A percentile compares a stretch with the other conserved stretches of the same genome.
Conservation (phyloP, 352 stramenopile genomes). For the Thraustochytrium aureum region DNA sequence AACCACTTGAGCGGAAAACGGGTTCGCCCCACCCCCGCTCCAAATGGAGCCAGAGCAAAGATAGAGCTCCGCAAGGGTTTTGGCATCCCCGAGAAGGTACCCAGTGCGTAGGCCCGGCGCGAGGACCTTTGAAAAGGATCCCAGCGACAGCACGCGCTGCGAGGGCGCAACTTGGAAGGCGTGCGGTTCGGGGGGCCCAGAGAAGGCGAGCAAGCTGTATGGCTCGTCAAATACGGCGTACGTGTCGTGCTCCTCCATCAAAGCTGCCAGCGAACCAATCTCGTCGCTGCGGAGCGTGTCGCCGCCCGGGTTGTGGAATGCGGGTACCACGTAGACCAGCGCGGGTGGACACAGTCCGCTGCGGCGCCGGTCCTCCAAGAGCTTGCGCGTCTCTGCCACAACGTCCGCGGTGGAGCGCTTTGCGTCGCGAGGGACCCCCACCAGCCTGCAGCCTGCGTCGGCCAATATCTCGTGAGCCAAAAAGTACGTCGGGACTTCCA, state of each 20-base stretch:
- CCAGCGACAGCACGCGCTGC: not conserved
- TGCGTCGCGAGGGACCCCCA: constrained; percentile 3
- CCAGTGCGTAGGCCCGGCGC: constrained; percentile 21
- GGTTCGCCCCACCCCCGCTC: constrained; percentile 38
- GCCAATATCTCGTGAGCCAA: constrained; percentile 5
- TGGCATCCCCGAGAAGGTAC: constrained; percentile 2
- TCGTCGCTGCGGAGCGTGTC: not conserved
- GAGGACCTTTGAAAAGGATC: constrained; percentile 38
- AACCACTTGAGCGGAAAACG: not conserved
- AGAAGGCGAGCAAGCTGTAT: constrained; percentile 30
- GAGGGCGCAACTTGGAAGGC: not conserved
- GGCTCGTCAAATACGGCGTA: constrained; percentile 29
- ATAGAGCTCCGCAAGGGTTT: not conserved
- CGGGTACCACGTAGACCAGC: constrained; percentile 32
- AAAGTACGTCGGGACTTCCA: constrained; percentile 41
- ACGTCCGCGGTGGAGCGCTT: not conserved
- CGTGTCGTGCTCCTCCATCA: constrained; percentile 1
- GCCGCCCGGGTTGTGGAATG: constrained; percentile 43
- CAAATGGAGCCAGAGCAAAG: constrained; percentile 1
- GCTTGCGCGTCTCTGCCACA: not conserved
- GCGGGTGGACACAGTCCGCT: not conserved
- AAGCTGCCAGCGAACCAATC: not conserved
- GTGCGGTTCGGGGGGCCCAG: not conserved
- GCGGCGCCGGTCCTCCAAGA: not conserved
- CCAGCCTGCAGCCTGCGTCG: constrained; percentile 16